Evolutionary conservation across 805 yeast genomes (phyloP).

Genomic region (Kazachstania psychrophila): DNA sequence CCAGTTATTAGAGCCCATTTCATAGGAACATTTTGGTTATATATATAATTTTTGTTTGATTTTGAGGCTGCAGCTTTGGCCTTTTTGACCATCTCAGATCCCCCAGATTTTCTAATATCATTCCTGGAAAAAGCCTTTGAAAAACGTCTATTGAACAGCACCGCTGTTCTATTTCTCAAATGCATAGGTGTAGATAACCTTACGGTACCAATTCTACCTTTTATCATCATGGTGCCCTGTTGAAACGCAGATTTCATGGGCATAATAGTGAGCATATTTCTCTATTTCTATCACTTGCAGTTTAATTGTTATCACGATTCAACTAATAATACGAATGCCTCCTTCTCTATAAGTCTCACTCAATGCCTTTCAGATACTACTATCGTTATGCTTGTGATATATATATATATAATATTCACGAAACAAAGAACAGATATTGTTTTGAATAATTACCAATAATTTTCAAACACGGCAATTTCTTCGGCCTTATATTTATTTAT

Average conservation of each 20-base stretch:
- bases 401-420: too few relatives aligned
- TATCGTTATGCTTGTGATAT: too few relatives aligned
- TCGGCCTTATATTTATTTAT: too few relatives aligned
- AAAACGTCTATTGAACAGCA: constrained; percentile 17
- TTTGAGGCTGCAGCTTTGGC: constrained; percentile 2
- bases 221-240: constrained; percentile 14
- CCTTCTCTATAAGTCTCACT: too few relatives aligned
- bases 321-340: too few relatives aligned
- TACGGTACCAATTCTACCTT: constrained; percentile 11
- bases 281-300: too few relatives aligned
- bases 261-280: constrained; percentile 8
- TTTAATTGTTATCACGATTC: too few relatives aligned
- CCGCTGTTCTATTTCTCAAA: constrained; percentile 21
- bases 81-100: not conserved
- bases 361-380: too few relatives aligned
- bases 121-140: constrained; percentile 5
- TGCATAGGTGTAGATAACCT: constrained; percentile 15
- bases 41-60: not conserved
- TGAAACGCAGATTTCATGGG: constrained; percentile 15
- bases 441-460: too few relatives aligned
- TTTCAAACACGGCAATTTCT: too few relatives aligned
- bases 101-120: not conserved
- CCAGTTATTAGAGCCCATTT: constrained; percentile 27
- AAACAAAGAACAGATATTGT: too few relatives aligned
- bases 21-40: constrained; percentile 6